Conservation (phyloP, 495 filamentous ascomycete species). For the Barbatosphaeria neglecta region DNA sequence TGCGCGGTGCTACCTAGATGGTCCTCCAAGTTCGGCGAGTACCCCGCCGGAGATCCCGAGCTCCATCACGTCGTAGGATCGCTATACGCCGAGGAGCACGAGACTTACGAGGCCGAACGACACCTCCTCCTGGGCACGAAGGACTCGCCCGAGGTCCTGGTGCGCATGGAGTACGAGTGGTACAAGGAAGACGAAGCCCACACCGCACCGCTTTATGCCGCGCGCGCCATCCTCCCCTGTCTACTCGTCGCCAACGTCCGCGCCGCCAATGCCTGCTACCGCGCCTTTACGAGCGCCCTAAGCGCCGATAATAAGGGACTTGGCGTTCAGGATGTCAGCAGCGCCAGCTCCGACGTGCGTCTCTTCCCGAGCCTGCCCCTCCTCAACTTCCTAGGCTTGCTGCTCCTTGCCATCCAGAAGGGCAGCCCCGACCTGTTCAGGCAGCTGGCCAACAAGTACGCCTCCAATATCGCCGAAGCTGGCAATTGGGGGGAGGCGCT, state of each 20-base stretch:
- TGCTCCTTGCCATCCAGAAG: slow-evolving; percentile 74
- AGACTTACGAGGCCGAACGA: slow-evolving; percentile 83
- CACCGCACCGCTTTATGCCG: slow-evolving; percentile 80
- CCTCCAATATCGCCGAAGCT: slow-evolving; percentile 57
- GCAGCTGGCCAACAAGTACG: slow-evolving; percentile 73
- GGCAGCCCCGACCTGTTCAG: slow-evolving; percentile 71
- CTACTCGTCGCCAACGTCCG: slow-evolving; percentile 83
- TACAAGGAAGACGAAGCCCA: slow-evolving; percentile 80
- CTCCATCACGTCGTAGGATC: slow-evolving; percentile 87
- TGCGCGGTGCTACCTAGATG: slow-evolving; percentile 42
- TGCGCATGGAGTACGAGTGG: slow-evolving; percentile 82
- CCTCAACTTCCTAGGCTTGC: slow-evolving; percentile 79
- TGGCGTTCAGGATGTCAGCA: slow-evolving; percentile 70
- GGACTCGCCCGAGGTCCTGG: slow-evolving; percentile 71
- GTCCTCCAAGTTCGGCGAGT: slow-evolving; percentile 73
- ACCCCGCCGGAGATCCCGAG: slow-evolving; percentile 88
- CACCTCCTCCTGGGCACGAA: slow-evolving; percentile 85
- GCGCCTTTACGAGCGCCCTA: slow-evolving; percentile 67
- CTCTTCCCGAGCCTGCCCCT: slow-evolving; percentile 82
- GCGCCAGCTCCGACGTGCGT: slow-evolving; percentile 57
- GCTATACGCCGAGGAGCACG: slow-evolving; percentile 80
- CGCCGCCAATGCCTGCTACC: slow-evolving; percentile 70
- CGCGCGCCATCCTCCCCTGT: slow-evolving; percentile 83
- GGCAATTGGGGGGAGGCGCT: slow-evolving; percentile 73
- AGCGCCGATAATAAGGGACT: slow-evolving; percentile 54